These are phyloP conservation scores for Przewalskia tangutica DNA, from an alignment of 257 asterid genomes.

Conservation along the genomic window DNA sequence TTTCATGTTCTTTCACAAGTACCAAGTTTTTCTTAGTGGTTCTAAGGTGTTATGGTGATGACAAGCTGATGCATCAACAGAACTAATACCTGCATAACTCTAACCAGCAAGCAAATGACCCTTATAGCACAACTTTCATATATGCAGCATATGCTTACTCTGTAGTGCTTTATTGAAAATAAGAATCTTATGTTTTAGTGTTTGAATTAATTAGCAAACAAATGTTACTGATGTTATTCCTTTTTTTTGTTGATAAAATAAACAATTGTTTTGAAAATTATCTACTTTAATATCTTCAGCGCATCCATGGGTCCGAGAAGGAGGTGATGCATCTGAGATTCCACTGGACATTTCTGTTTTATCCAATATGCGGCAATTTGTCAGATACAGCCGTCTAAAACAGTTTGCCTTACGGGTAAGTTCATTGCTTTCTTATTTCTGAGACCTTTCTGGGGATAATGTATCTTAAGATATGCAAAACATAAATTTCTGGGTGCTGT, in stretches of 20 bases:
- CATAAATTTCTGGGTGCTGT: neutral
- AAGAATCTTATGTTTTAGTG: neutral
- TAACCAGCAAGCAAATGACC: no score
- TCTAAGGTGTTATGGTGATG: neutral
- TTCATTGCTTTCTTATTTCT: neutral
- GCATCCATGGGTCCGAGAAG: constrained; percentile 84
- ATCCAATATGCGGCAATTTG: constrained; percentile 72
- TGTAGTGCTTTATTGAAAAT: neutral
- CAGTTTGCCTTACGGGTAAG: constrained; percentile 77
- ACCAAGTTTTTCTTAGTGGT: neutral
- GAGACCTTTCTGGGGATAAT: neutral
- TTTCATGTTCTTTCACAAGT: neutral
- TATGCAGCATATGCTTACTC: neutral
- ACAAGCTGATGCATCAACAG: neutral
- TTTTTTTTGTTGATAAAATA: neutral
- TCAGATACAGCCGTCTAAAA: constrained; percentile 59
- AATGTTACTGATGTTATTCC: neutral
- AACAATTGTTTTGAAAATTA: neutral
- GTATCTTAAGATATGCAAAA: neutral
- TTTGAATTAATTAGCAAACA: neutral
- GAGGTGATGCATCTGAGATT: constrained; percentile 80
- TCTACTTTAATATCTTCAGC: constrained; percentile 32
- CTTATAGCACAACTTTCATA: neutral
- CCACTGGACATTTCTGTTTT: constrained; percentile 74
- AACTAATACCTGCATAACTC: no score